Conservation (phyloP, 305 asterid species). For the Stenogyne calaminthoides region DNA sequence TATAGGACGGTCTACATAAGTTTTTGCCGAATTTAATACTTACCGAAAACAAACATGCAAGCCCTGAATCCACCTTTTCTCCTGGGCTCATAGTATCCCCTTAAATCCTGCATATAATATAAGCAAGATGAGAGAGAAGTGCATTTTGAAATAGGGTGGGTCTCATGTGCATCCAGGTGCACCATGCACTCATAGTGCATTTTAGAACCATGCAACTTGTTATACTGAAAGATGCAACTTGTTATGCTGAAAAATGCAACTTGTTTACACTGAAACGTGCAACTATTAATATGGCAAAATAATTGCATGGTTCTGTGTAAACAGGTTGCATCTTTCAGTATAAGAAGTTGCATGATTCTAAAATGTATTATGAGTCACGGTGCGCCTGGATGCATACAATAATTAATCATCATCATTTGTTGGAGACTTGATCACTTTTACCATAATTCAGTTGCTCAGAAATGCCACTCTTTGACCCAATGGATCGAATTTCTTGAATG, state of each 20-base stretch:
- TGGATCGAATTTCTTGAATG: slow-evolving; percentile 1
- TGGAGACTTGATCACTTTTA: neutral
- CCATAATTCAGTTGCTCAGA: neutral
- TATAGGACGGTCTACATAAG: neutral
- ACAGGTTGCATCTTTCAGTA: too few relatives aligned
- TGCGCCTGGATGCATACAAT: too few relatives aligned
- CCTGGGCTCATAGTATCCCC: slow-evolving; percentile 15
- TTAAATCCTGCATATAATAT: slow-evolving; percentile 2
- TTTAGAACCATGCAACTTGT: too few relatives aligned
- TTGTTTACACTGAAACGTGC: too few relatives aligned
- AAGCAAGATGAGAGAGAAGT: neutral
- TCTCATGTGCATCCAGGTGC: too few relatives aligned
- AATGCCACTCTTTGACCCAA: neutral
- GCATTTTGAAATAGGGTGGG: neutral
- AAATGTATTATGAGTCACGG: too few relatives aligned
- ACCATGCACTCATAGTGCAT: too few relatives aligned
- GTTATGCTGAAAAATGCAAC: too few relatives aligned
- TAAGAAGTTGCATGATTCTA: too few relatives aligned
- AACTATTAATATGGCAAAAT: too few relatives aligned
- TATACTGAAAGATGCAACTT: too few relatives aligned
- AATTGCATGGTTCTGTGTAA: too few relatives aligned
- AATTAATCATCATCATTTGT: neutral
- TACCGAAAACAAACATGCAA: slow-evolving; percentile 41
- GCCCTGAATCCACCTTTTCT: slow-evolving; percentile 45
- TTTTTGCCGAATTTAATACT: neutral